A percentile compares a stretch with the other conserved stretches of the same genome.
phyloP scores from a whole-genome alignment of 768 basidiomycete genomes.

The Hypholoma sublateritium region DNA sequence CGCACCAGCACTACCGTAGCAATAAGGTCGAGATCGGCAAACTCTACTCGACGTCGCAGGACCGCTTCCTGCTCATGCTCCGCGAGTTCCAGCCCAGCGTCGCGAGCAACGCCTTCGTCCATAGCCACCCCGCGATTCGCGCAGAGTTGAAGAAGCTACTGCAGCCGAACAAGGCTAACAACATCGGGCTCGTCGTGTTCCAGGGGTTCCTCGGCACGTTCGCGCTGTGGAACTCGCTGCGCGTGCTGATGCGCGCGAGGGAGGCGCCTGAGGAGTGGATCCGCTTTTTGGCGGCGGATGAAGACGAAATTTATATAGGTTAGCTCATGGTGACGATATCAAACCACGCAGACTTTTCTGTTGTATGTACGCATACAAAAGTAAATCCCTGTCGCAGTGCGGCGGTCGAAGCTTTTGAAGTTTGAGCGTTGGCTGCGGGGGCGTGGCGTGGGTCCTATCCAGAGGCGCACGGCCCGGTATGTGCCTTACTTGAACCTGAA shows the following conservation, averaged over 20 bases:
- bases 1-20: conserved; percentile 11
- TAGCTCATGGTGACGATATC: too few species aligned
- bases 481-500: too few species aligned
- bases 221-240: conserved; percentile 8
- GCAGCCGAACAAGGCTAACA: conserved; percentile 3
- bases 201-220: conserved; percentile 7
- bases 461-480: too few species aligned
- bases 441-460: too few species aligned
- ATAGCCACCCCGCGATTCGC: background rate
- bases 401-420: too few species aligned
- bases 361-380: too few species aligned
- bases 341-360: too few species aligned
- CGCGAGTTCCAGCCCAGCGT: background rate
- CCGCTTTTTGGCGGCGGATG: too few species aligned
- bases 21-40: conserved; percentile 4
- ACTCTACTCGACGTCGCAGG: conserved; percentile 9
- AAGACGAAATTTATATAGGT: too few species aligned
- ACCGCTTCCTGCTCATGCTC: conserved; percentile 10
- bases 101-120: background rate
- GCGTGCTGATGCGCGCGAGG: background rate
- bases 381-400: too few species aligned
- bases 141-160: conserved; percentile 1
- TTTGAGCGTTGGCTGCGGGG: too few species aligned
- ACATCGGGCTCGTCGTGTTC: conserved; percentile 7
- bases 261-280: too few species aligned